Base-by-base conservation (phyloP, 2,329 filamentous ascomycete species). In the Neurospora sp. region DNA sequence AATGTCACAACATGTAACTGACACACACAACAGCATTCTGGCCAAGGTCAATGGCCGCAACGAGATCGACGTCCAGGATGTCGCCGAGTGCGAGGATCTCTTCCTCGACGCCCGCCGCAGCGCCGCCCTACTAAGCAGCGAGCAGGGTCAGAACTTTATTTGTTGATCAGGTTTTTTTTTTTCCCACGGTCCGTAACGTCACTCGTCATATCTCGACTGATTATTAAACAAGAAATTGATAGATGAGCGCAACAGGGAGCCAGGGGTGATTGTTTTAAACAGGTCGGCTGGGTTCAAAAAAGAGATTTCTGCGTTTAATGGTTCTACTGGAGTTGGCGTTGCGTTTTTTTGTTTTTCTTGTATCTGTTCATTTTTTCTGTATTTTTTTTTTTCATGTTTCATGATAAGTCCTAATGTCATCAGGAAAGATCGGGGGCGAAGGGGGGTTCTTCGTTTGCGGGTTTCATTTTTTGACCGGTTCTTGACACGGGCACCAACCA, bases 41-140 rank as follows among this genome's bases (percentile, higher is more conserved):
- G 93, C 95, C 71, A 91, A 92, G 78, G 92, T 96, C 77, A 92
- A 91, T 78, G 91, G 91, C 71, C 89, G 89, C 76, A 86, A 84
- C 73, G 89, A 92, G 77, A 93, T 95, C 77, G 91, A 93, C 76
- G 83, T 92, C 70, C 86, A 88, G 76, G 92, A 95, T 79, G 88
- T 96, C 73, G 87, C 86, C 17, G 92, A 96, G 82, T 94, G 91
- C 79, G 91, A 94, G 79, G 91, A 93, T 77, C 82, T 96, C 67
- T 95, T 96, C 83, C 87, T 95, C 74, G 92, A 96, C 80, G 91
- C 92, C 67, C 89, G 89, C 77, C 87, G 92, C 75, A 95, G 92
- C 80, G 92, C 92, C 73, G 82, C 85, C 72, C 86, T 94, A 74
- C 86, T 93, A 76, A 82, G 80, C 73, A 81, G 86, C 78, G 88